Conservation (phyloP, 306 rosid species). For the Quercus mongolica region DNA sequence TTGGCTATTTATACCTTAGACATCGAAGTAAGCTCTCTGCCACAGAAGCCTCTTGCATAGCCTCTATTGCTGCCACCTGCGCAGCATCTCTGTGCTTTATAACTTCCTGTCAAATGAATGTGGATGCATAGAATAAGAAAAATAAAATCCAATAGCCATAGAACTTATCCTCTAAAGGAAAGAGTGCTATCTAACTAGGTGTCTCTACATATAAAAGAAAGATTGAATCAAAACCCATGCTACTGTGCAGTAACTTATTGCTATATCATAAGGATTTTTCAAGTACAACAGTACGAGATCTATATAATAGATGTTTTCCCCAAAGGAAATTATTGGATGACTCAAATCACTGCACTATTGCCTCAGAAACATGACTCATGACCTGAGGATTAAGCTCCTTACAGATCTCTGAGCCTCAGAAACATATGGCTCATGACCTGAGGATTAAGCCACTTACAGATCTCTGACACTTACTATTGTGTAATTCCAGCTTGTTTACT, state of each 20-base stretch:
- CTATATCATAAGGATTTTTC: not conserved
- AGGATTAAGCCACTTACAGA: not conserved
- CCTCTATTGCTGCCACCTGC: constrained; percentile 84
- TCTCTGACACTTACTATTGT: not conserved
- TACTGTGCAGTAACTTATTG: not conserved
- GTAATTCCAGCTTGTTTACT: not conserved
- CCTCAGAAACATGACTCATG: not conserved
- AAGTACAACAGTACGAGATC: not conserved
- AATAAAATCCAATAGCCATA: constrained; percentile 1
- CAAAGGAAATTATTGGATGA: not conserved
- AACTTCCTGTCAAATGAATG: constrained; percentile 60
- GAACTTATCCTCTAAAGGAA: not conserved
- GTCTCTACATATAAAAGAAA: not conserved
- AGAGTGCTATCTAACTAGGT: not conserved
- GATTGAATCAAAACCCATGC: not conserved
- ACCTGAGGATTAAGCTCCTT: too few relatives aligned
- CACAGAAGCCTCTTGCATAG: constrained; percentile 92
- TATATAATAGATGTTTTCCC: not conserved
- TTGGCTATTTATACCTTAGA: constrained; percentile 58
- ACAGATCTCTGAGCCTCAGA: too few relatives aligned
- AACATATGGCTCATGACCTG: too few relatives aligned
- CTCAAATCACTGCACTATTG: not conserved
- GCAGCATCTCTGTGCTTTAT: constrained; percentile 93
- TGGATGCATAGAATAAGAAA: constrained; percentile 14
- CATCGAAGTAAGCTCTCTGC: constrained; percentile 86